Conservation (phyloP, 345 rosid species). For the Cardamine occulta region DNA sequence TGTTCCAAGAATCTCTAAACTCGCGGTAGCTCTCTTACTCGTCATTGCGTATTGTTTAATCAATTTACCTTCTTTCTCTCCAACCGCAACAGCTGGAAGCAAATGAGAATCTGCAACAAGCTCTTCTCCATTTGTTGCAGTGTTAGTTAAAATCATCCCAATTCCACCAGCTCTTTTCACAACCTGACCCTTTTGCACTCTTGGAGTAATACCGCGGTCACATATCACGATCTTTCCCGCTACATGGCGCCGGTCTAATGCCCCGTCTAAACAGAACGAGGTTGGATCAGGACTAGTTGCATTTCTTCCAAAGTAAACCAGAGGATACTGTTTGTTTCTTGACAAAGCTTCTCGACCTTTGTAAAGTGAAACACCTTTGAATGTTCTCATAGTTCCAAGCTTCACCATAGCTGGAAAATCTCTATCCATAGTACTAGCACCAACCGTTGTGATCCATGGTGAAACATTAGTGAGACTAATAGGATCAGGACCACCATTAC, state of each 20-base stretch:
- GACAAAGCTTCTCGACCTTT: conserved; percentile 51
- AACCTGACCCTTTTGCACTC: conserved; percentile 67
- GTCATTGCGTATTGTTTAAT: conserved; percentile 64
- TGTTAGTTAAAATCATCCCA: conserved; percentile 67
- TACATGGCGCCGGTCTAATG: conserved; percentile 53
- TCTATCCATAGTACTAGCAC: conserved; percentile 81
- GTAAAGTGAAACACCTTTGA: conserved; percentile 68
- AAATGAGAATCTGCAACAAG: conserved; percentile 90
- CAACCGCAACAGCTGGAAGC: conserved; percentile 80
- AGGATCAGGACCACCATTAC: conserved; percentile 75
- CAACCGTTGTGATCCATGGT: conserved; percentile 86
- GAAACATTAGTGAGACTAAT: conserved; percentile 70
- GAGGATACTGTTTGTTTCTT: conserved; percentile 52
- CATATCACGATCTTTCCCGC: conserved; percentile 76
- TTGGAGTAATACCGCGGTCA: conserved; percentile 67
- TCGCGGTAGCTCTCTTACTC: conserved; percentile 53
- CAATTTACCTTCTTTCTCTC: conserved; percentile 73
- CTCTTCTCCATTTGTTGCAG: conserved; percentile 85
- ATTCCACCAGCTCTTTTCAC: conserved; percentile 73
- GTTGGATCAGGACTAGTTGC: conserved; percentile 60
- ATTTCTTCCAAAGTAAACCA: conserved; percentile 64
- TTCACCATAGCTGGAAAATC: conserved; percentile 66
- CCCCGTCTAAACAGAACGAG: conserved; percentile 63
- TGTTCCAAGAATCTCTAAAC: conserved; percentile 57
- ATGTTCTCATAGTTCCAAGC: conserved; percentile 51